These are phyloP conservation scores for Trebouxia sp. DNA, from an alignment of 139 green algal genomes.

Conservation along the genomic window DNA sequence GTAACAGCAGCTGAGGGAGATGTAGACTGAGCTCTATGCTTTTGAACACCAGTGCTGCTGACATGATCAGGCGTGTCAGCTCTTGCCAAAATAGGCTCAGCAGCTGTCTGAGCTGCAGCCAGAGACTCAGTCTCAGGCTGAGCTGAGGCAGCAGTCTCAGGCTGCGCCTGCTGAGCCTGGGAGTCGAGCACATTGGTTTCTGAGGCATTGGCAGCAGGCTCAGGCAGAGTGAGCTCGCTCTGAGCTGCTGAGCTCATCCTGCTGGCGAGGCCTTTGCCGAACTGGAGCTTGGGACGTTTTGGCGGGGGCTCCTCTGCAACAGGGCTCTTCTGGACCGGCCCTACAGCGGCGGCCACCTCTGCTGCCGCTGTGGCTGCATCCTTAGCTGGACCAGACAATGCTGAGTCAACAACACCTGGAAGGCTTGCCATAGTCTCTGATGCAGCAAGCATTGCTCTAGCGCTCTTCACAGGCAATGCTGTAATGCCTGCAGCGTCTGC, in stretches of 20 bases:
- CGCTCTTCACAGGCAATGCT: too few relatives aligned
- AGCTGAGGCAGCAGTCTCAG: too few relatives aligned
- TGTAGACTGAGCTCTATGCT: neutral
- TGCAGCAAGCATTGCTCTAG: too few relatives aligned
- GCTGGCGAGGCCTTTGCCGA: neutral
- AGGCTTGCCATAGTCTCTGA: neutral
- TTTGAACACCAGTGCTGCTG: neutral
- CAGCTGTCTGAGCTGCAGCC: neutral
- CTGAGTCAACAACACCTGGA: neutral
- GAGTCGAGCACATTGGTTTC: neutral
- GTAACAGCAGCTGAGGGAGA: neutral
- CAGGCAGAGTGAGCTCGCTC: neutral
- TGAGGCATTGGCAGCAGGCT: neutral
- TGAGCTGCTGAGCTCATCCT: conserved; percentile 21
- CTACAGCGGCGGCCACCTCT: neutral
- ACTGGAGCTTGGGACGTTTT: conserved; percentile 6
- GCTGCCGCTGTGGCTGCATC: neutral
- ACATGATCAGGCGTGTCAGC: neutral
- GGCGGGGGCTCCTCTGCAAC: neutral
- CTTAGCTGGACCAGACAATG: neutral
- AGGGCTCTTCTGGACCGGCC: neutral
- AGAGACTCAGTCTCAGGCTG: neutral
- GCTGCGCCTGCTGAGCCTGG: neutral
- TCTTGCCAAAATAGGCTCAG: neutral
- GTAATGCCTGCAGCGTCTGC: too few relatives aligned